Evolutionary conservation across 345 rosid genomes (phyloP), one percentile per base, ranked within the genome.

Genomic region (Citrus cavaleriei): DNA sequence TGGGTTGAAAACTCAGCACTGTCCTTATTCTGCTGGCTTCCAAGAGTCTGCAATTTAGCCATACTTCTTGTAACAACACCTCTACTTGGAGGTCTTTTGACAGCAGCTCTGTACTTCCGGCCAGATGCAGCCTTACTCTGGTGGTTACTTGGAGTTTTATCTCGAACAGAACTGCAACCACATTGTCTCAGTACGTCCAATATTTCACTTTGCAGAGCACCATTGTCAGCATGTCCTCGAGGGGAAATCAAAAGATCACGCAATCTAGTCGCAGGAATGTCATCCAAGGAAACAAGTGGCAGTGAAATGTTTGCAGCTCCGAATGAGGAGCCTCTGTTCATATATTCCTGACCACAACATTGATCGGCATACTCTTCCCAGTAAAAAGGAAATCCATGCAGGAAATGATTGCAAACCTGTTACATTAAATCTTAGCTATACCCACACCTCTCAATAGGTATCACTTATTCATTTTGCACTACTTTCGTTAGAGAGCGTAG

Each of bases 1-100:
- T 8, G 27, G 37, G 40, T 67, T 71, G 28, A 51, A 27, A 16
- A 28, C 59, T 18, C 18, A 28, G 51, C 55, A 25, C 59, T 7
- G 10, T 16, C 28, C 38, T 37, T 7, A 13, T 25, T 63, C 21
- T 34, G 25, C 70, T 63, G 59, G 32, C 10, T 63, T 7, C 25
- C 40, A 40, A 18, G 66, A 57, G 67, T 46, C 78, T 63, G 72
- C 79, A 74, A 58, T 77, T 83, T 87, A 21, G 70, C 72, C 87
- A 85, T 87, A 73, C 93, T 90, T 79, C 91, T 84, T 35, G 90
- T 88, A 27, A 79, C 63, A 35, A 85, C 80, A 70, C 89, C 86
- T 42, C 34, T 77, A 40, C 77, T 65, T 51, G 35, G 68, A 62
- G 66, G 58, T 4, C 2, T 32, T 40, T 34, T 70, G 51, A 10